phyloP scores from a whole-genome alignment of 176 grass and related monocot species.

The Eleusine coracana region DNA sequence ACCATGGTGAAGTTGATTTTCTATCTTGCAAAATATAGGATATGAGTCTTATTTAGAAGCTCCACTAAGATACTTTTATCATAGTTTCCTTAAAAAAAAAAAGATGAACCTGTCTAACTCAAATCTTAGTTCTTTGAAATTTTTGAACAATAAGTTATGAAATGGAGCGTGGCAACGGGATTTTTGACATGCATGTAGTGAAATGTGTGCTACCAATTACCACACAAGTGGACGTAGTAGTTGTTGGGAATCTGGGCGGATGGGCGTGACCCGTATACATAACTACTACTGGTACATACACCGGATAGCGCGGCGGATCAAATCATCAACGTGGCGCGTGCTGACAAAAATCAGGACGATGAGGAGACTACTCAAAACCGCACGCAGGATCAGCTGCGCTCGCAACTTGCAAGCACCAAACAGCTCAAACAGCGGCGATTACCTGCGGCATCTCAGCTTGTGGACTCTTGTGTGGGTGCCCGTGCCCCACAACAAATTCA shows the following conservation, averaged over 20 bases:
- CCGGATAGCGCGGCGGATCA: not conserved
- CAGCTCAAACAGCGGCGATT: not conserved
- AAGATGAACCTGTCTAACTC: too few species aligned
- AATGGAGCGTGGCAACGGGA: not conserved
- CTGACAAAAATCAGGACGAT: constrained; percentile 7
- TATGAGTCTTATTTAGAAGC: too few species aligned
- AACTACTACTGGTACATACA: not conserved
- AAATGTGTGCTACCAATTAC: not conserved
- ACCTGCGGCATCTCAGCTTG: not conserved
- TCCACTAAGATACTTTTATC: too few species aligned
- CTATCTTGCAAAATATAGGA: too few species aligned
- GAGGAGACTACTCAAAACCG: not conserved
- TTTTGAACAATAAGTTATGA: too few species aligned
- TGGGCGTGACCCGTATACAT: not conserved
- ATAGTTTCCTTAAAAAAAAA: too few species aligned
- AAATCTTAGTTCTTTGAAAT: too few species aligned
- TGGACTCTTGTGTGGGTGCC: not conserved
- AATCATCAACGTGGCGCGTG: constrained; percentile 14
- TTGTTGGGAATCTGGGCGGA: not conserved
- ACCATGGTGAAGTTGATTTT: too few species aligned
- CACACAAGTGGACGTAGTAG: not conserved
- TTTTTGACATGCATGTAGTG: not conserved
- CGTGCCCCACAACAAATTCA: too few species aligned
- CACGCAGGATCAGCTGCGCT: not conserved
- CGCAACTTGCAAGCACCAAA: constrained; percentile 7